These are phyloP conservation scores for Colletotrichum sp. DNA, from an alignment of 2,329 filamentous ascomycete genomes.

Conservation along the genomic window DNA sequence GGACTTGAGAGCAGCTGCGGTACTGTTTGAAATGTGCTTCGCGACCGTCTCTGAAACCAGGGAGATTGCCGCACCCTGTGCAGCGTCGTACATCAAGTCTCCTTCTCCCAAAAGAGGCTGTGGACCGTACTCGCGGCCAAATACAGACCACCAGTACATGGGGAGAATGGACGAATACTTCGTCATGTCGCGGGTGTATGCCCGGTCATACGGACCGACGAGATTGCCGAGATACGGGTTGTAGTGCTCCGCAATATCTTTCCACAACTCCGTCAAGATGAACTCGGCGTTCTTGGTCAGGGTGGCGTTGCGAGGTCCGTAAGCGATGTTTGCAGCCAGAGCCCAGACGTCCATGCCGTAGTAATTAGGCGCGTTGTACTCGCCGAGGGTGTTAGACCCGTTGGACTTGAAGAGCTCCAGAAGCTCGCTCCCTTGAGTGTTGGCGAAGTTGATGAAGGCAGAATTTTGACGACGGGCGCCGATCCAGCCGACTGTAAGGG, in stretches of 20 bases:
- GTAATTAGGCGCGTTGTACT: conserved; percentile 46
- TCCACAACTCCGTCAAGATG: conserved; percentile 37
- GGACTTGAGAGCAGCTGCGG: conserved; percentile 32
- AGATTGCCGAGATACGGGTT: conserved; percentile 39
- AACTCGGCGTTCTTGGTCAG: conserved; percentile 32
- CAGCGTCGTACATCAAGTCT: conserved; percentile 45
- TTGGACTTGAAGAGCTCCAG: conserved; percentile 34
- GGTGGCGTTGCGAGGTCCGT: conserved; percentile 33
- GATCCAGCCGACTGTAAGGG: conserved; percentile 44
- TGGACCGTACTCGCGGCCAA: conserved; percentile 41
- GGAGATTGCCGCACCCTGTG: conserved; percentile 44
- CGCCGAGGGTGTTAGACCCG: conserved; percentile 36
- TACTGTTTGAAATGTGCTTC: conserved; percentile 30
- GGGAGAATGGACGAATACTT: conserved; percentile 44
- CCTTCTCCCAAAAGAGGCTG: conserved; percentile 40
- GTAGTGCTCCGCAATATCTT: conserved; percentile 38
- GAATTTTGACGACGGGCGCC: conserved; percentile 41
- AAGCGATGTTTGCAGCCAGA: conserved; percentile 41
- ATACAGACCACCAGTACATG: conserved; percentile 48
- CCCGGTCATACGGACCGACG: conserved; percentile 40
- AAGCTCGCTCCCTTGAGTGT: conserved; percentile 33
- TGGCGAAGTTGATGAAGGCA: conserved; percentile 39
- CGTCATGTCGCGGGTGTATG: conserved; percentile 43
- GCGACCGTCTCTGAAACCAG: conserved; percentile 38
- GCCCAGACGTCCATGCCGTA: conserved; percentile 47